Evolutionary conservation across 352 stramenopile species (phyloP).

Genomic region (Aphanomyces stellatus): DNA sequence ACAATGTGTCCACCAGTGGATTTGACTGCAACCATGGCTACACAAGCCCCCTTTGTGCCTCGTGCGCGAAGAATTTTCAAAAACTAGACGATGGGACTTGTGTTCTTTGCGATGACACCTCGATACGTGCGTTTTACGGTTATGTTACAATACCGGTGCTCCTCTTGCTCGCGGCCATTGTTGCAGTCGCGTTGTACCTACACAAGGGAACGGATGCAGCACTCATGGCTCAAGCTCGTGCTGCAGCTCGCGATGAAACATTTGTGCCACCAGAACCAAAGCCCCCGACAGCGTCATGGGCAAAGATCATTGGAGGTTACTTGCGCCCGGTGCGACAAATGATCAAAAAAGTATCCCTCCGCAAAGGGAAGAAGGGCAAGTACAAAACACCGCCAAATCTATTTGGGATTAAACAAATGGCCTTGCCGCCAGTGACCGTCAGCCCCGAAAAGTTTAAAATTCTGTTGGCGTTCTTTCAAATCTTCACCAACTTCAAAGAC

Average conservation of each 20-base stretch:
- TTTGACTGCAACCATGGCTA: constrained; percentile 9
- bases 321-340: constrained; percentile 21
- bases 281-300: neutral
- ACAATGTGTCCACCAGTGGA: constrained; percentile 3
- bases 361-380: neutral
- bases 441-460: constrained; percentile 74
- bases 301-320: neutral
- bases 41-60: neutral
- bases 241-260: neutral
- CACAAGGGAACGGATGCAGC: neutral
- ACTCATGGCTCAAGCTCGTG: constrained; percentile 8
- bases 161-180: neutral
- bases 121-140: neutral
- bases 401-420: constrained; percentile 35
- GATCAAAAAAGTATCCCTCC: neutral
- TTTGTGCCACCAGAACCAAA: neutral
- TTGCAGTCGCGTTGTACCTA: neutral
- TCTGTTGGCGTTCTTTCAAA: constrained; percentile 63
- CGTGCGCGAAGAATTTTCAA: neutral
- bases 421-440: constrained; percentile 25
- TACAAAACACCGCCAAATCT: constrained; percentile 14
- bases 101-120: neutral
- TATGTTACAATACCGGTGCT: neutral
- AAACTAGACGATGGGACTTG: constrained; percentile 12
- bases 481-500: constrained; percentile 64